Conservation (phyloP, 208 protist species). For the Crithidia acanthocephali region DNA sequence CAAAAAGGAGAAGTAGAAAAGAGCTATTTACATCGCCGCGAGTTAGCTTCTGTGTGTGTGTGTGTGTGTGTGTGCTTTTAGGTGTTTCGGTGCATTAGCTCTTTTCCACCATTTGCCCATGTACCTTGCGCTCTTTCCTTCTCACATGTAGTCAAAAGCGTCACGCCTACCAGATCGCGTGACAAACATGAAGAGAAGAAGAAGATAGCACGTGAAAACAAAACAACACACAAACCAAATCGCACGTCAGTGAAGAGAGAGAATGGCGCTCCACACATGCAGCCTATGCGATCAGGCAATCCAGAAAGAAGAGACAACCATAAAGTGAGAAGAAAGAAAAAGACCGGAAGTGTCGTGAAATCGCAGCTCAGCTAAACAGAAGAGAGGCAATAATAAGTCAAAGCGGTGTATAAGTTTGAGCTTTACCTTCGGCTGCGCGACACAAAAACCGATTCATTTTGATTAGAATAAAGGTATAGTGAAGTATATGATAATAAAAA, state of each 20-base stretch:
- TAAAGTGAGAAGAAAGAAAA: neutral
- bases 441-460: too few species aligned
- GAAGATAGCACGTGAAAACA: neutral
- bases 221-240: neutral
- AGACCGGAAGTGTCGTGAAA: neutral
- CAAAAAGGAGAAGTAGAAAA: conserved; percentile 11
- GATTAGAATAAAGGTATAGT: too few species aligned
- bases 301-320: too few species aligned
- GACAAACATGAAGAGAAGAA: neutral
- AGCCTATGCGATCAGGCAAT: too few species aligned
- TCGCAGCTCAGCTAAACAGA: neutral
- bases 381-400: neutral
- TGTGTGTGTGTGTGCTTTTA: neutral
- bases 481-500: too few species aligned
- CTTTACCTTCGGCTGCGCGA: neutral
- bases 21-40: neutral
- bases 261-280: too few species aligned
- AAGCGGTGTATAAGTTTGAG: conserved; percentile 6
- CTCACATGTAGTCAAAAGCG: too few species aligned
- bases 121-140: too few species aligned
- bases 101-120: neutral
- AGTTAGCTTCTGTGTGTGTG: neutral
- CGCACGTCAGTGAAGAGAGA: neutral
- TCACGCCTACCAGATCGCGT: too few species aligned
- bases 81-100: neutral